Percentiles rank a stretch among this genome's conserved stretches.
Conservation (phyloP, 176 grass and related monocot genomes). For the Secale cereale region DNA sequence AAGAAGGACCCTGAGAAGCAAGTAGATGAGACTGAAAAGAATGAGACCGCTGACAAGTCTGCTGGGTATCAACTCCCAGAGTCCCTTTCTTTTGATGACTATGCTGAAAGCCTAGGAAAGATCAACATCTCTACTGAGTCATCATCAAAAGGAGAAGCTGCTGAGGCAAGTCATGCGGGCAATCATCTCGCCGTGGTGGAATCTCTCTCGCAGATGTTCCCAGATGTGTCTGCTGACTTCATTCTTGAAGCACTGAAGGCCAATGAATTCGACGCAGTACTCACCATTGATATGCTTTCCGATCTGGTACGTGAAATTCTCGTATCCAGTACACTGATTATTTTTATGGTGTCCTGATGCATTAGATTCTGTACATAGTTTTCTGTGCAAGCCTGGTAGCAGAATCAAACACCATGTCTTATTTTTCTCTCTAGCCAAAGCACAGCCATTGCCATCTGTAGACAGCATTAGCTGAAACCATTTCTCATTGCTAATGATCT, state of each 20-base stretch:
- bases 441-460: not conserved
- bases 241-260: slow-evolving; percentile 42
- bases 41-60: slow-evolving; percentile 30
- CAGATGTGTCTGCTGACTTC: slow-evolving; percentile 54
- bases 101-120: slow-evolving; percentile 35
- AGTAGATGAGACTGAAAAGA: slow-evolving; percentile 14
- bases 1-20: slow-evolving; percentile 5
- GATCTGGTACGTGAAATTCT: slow-evolving; percentile 41
- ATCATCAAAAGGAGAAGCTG: slow-evolving; percentile 28
- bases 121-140: slow-evolving; percentile 35
- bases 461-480: not conserved
- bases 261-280: slow-evolving; percentile 27
- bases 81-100: slow-evolving; percentile 35
- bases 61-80: slow-evolving; percentile 42
- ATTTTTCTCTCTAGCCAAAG: not conserved
- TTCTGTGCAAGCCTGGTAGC: not conserved
- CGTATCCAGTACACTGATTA: not conserved
- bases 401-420: not conserved
- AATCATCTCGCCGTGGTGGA: slow-evolving; percentile 21
- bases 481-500: not conserved
- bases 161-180: not conserved
- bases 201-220: slow-evolving; percentile 43
- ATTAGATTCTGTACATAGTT: not conserved
- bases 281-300: slow-evolving; percentile 42
- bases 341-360: not conserved